phyloP scores from a whole-genome alignment of 495 filamentous ascomycete genomes.

The Penicillium samsonianum region DNA sequence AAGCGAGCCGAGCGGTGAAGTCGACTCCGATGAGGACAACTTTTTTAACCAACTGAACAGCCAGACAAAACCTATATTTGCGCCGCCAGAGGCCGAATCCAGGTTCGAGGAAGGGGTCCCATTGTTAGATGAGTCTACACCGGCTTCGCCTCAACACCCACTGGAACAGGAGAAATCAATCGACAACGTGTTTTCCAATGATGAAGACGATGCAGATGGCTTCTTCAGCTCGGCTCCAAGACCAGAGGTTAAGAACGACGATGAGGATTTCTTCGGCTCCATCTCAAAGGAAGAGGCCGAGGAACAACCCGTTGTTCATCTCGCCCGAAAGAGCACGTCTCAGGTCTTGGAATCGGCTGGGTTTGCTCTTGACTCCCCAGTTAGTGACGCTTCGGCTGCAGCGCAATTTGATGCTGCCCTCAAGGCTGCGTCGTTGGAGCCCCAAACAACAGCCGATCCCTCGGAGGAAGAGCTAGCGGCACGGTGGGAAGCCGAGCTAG shows the following conservation, averaged over 20 bases:
- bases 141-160: slow-evolving; percentile 24
- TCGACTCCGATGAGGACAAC: slow-evolving; percentile 46
- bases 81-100: slow-evolving; percentile 46
- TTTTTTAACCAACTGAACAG: slow-evolving; percentile 53
- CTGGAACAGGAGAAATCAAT: slow-evolving; percentile 21
- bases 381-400: slow-evolving; percentile 37
- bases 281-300: background rate
- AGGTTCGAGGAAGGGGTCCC: slow-evolving; percentile 52
- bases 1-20: slow-evolving; percentile 29
- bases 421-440: slow-evolving; percentile 30
- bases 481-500: slow-evolving; percentile 81
- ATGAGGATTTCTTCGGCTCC: slow-evolving; percentile 30
- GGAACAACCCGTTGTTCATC: slow-evolving; percentile 23
- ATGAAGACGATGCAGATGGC: slow-evolving; percentile 39
- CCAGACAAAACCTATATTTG: slow-evolving; percentile 49
- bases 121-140: slow-evolving; percentile 36
- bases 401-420: slow-evolving; percentile 34
- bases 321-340: slow-evolving; percentile 47
- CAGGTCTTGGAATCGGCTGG: slow-evolving; percentile 42
- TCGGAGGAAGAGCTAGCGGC: slow-evolving; percentile 68
- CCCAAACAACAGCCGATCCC: slow-evolving; percentile 19
- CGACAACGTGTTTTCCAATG: slow-evolving; percentile 38
- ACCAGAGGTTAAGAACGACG: background rate
- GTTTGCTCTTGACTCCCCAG: slow-evolving; percentile 30
- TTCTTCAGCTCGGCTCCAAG: slow-evolving; percentile 37